These are phyloP conservation scores for Neonectria ditissima DNA, from an alignment of 2,329 filamentous ascomycete species.

Conservation along the genomic window DNA sequence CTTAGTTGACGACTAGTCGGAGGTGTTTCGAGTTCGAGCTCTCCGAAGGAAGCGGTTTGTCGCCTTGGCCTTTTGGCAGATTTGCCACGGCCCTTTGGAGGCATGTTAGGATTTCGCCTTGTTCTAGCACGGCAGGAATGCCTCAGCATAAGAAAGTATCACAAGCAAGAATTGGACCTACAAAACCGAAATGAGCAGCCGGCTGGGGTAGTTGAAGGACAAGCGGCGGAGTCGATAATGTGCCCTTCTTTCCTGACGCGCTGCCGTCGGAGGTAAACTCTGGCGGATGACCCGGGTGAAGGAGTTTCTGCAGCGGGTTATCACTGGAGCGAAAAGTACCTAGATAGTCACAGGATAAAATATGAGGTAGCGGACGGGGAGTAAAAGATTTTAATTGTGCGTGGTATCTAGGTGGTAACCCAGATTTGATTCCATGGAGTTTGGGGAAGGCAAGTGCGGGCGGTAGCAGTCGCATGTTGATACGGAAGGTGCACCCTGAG, in stretches of 20 bases:
- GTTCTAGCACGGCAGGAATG: background rate
- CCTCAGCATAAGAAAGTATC: background rate
- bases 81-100: conserved; percentile 30
- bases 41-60: conserved; percentile 38
- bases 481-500: conserved; percentile 15
- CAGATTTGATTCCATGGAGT: conserved; percentile 1
- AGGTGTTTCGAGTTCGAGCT: conserved; percentile 48
- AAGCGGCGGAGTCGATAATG: background rate
- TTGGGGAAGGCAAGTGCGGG: conserved; percentile 7
- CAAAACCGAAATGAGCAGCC: background rate
- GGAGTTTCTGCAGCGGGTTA: background rate
- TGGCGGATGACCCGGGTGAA: background rate
- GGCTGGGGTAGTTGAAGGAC: too few species aligned
- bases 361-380: background rate
- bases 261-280: background rate
- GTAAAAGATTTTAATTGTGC: background rate
- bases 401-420: background rate
- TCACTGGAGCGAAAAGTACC: background rate
- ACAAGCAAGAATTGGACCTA: background rate
- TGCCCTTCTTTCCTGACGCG: background rate
- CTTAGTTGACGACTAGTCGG: conserved; percentile 45
- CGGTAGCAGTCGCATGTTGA: conserved; percentile 17
- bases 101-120: conserved; percentile 27
- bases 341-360: background rate
- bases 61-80: conserved; percentile 31